Evolutionary conservation across 371 early-diverging fungal genomes (phyloP).

Genomic region (Nematocida minor): DNA sequence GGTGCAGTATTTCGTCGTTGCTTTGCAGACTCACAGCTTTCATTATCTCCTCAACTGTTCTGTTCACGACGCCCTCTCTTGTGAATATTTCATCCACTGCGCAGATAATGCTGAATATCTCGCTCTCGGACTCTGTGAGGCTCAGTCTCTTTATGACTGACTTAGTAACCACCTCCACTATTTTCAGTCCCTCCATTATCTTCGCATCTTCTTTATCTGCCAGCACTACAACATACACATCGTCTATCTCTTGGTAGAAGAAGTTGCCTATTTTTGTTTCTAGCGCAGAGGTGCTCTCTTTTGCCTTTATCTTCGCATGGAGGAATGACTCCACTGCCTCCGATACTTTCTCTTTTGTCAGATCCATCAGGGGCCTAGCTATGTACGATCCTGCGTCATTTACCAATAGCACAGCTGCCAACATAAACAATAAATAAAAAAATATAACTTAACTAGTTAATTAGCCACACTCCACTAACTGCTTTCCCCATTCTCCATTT

Average conservation of each 20-base stretch:
- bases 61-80: slow-evolving; percentile 25
- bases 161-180: slow-evolving; percentile 22
- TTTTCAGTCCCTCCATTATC: slow-evolving; percentile 8
- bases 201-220: slow-evolving; percentile 12
- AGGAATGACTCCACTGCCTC: slow-evolving; percentile 31
- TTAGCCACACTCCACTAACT: not conserved
- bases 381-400: slow-evolving; percentile 24
- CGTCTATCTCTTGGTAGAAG: slow-evolving; percentile 48
- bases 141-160: not conserved
- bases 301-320: not conserved
- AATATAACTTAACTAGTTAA: slow-evolving; percentile 5
- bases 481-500: not conserved
- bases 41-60: slow-evolving; percentile 27
- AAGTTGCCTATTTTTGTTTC: slow-evolving; percentile 20
- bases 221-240: not conserved
- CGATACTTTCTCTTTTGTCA: slow-evolving; percentile 19
- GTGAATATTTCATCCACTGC: slow-evolving; percentile 39
- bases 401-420: slow-evolving; percentile 40
- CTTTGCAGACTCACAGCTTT: slow-evolving; percentile 11
- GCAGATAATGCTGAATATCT: not conserved
- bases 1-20: slow-evolving; percentile 49
- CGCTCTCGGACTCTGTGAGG: not conserved
- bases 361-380: slow-evolving; percentile 17
- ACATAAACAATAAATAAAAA: slow-evolving; percentile 33
- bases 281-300: not conserved